Evolutionary conservation across 352 stramenopile genomes (phyloP), one percentile per base, ranked within the genome.

Genomic region (Pythium sp.): DNA sequence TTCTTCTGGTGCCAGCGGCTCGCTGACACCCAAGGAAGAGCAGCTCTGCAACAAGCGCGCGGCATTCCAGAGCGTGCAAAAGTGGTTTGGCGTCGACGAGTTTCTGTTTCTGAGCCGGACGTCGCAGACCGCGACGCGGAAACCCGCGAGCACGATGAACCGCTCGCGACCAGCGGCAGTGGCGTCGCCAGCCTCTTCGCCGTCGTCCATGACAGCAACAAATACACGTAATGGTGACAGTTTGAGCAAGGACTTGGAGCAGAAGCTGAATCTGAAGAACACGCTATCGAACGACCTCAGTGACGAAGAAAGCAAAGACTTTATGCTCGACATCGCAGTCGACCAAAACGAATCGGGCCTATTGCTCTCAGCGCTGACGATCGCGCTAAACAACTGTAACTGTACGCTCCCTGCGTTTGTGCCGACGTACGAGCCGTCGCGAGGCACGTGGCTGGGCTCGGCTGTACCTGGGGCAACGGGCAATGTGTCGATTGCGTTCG

Each of bases 391-490:
- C 59, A 92, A 91, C 65, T 92, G 82, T 63, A 93, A 93, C 65
- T 95, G 87, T 65, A 92, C 87, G 22, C 79, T 95, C 18, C 87
- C 87, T 2, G 85, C 76, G 18, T 93, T 95, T 58, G 85, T 93
- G 28, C 84, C 82, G 0, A 72, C 92, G 24, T 73, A 81, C 55
- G 77, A 89, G 56, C 72, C 82, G 2, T 79, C 75, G n/a, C 65
- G 72, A n/a, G 80, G 82, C 18, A 81, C 72, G 41, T 93, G 78
- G 82, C 78, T 93, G 26, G 87, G 87, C 30, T 82, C 80, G 0
- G 85, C 87, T 0, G 75, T 92, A 14, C 85, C 87, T 15, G 87
- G 87, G 1, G 73, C 82, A 4, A 91, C 79, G 3, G 86, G 87
- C 3, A 95, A 89, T 58, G 82, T 93, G 7, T 88, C 85, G 14